Percentiles rank a stretch among this genome's conserved stretches.
phyloP scores from a whole-genome alignment of 352 stramenopile species.

The Globisporangium abappressorium region DNA sequence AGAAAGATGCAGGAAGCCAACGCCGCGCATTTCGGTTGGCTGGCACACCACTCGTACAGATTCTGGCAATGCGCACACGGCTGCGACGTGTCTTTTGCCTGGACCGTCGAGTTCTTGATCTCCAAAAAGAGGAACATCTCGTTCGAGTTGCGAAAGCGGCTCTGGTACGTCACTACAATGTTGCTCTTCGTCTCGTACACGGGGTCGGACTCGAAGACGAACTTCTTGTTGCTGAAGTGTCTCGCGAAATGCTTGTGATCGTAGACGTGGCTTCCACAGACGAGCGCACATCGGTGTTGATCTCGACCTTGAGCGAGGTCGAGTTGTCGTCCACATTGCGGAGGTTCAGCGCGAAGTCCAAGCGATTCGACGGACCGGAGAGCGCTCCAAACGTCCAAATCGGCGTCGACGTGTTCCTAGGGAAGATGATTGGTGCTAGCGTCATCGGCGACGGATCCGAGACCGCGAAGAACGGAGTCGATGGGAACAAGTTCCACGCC shows the following conservation, averaged over 20 bases:
- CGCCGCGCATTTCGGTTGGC: slow-evolving; percentile 34
- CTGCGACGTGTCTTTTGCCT: slow-evolving; percentile 34
- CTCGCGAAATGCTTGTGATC: slow-evolving; percentile 55
- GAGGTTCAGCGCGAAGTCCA: slow-evolving; percentile 49
- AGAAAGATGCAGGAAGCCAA: slow-evolving; percentile 37
- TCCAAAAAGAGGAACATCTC: slow-evolving; percentile 45
- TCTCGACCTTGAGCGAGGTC: slow-evolving; percentile 48
- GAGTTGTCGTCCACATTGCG: slow-evolving; percentile 41
- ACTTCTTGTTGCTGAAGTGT: slow-evolving; percentile 1
- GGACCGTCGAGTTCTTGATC: slow-evolving; percentile 30
- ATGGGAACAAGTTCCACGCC: slow-evolving; percentile 43
- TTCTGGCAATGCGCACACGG: slow-evolving; percentile 37
- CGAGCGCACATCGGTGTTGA: slow-evolving; percentile 40
- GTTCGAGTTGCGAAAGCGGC: slow-evolving; percentile 24
- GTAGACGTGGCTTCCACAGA: slow-evolving; percentile 39
- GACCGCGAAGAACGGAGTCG: slow-evolving; percentile 26
- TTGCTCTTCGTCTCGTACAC: slow-evolving; percentile 38
- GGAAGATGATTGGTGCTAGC: slow-evolving; percentile 24
- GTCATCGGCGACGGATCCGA: slow-evolving; percentile 19
- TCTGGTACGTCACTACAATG: slow-evolving; percentile 46
- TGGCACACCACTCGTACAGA: slow-evolving; percentile 44
- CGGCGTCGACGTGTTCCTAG: slow-evolving; percentile 28
- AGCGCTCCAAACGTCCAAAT: slow-evolving; percentile 40
- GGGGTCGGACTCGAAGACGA: neutral
- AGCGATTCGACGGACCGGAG: slow-evolving; percentile 13